A percentile compares a stretch with the other conserved stretches of the same genome.
These are phyloP conservation scores for Colletotrichum sp. DNA, from an alignment of 2,329 filamentous ascomycete genomes.

Conservation along the genomic window DNA sequence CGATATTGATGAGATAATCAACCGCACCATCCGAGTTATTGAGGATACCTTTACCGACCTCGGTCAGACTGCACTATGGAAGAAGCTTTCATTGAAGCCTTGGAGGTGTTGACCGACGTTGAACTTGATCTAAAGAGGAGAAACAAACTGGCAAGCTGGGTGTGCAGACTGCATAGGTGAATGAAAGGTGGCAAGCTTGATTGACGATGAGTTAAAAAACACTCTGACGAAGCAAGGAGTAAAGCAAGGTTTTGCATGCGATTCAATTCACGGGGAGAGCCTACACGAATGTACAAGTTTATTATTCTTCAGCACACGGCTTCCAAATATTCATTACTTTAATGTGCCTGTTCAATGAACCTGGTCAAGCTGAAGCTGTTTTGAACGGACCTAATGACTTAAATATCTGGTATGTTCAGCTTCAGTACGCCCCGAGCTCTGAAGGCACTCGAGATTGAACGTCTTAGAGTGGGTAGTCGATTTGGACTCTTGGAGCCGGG, in stretches of 20 bases:
- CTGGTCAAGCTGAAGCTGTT: not conserved
- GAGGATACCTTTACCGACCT: not conserved
- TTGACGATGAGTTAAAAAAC: fast-evolving
- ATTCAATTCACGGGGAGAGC: not conserved
- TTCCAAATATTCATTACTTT: not conserved
- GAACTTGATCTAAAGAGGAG: not conserved
- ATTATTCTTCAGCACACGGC: not conserved
- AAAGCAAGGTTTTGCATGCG: fast-evolving
- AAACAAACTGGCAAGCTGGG: not conserved
- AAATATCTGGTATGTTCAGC: too few species aligned
- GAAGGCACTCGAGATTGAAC: not conserved
- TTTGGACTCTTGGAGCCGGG: not conserved
- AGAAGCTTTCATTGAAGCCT: not conserved
- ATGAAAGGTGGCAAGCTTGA: not conserved
- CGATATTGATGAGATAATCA: not conserved
- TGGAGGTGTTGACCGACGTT: not conserved
- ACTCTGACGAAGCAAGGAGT: not conserved
- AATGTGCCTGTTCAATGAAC: not conserved
- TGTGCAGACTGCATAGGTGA: not conserved
- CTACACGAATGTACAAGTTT: not conserved
- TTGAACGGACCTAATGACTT: too few species aligned
- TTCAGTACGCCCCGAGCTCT: not conserved
- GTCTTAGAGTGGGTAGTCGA: not conserved
- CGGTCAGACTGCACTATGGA: not conserved
- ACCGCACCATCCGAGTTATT: not conserved